Conservation (phyloP, 495 filamentous ascomycete species). For the Annulohypoxylon stygium region DNA sequence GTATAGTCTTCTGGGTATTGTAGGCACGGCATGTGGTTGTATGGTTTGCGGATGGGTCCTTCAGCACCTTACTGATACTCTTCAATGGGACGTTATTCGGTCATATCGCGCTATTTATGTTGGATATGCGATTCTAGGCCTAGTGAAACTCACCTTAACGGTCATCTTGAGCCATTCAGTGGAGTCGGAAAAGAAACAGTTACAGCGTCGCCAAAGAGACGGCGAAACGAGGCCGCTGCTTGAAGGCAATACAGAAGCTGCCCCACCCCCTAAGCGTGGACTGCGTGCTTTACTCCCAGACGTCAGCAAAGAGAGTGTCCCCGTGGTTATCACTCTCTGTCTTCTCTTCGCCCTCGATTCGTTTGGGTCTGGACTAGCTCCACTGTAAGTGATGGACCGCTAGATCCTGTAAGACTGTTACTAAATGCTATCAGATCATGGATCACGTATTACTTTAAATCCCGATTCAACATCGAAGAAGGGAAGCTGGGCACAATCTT, state of each 20-base stretch:
- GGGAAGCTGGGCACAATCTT: slow-evolving; percentile 77
- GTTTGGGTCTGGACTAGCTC: slow-evolving; percentile 80
- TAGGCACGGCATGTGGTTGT: slow-evolving; percentile 49
- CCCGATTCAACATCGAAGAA: slow-evolving; percentile 77
- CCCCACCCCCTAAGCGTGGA: slow-evolving; percentile 12
- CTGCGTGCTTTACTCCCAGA: slow-evolving; percentile 58
- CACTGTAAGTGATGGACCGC: slow-evolving; percentile 54
- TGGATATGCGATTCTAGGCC: slow-evolving; percentile 55
- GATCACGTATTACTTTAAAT: slow-evolving; percentile 82
- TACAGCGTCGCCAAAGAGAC: slow-evolving; percentile 11
- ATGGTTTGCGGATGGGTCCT: slow-evolving; percentile 57
- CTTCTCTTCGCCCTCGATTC: slow-evolving; percentile 82
- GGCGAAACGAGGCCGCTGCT: slow-evolving; percentile 42
- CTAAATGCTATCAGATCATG: slow-evolving; percentile 59
- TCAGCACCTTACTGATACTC: slow-evolving; percentile 48
- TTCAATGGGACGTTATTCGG: slow-evolving; percentile 52
- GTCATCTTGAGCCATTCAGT: slow-evolving; percentile 48
- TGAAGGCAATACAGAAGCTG: background rate
- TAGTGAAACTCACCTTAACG: slow-evolving; percentile 52
- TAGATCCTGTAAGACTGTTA: background rate
- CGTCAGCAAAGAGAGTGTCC: slow-evolving; percentile 68
- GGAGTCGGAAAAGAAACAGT: slow-evolving; percentile 54
- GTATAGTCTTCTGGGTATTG: slow-evolving; percentile 66
- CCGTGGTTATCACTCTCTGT: slow-evolving; percentile 76
- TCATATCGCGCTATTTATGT: slow-evolving; percentile 59